Percentiles rank a stretch among this genome's conserved stretches.
These are phyloP conservation scores for Prunus persica DNA, from an alignment of 306 rosid species.

Conservation along the genomic window DNA sequence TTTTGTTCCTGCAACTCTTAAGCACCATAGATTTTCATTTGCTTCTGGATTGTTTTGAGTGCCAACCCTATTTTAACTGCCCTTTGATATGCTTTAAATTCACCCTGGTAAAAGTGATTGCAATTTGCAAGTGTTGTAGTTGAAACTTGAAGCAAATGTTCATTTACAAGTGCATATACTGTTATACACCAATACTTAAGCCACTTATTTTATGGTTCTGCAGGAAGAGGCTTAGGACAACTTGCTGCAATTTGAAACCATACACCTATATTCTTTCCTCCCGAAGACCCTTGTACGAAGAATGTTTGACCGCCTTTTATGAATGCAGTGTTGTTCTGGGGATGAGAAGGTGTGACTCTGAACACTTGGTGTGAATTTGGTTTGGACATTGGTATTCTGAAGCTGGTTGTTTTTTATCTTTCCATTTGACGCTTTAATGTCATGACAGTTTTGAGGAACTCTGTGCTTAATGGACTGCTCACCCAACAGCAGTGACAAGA, in stretches of 20 bases:
- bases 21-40: too few relatives aligned
- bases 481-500: slow-evolving; percentile 68
- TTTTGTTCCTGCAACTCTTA: not conserved
- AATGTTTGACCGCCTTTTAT: slow-evolving; percentile 20
- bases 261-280: not conserved
- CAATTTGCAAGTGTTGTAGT: not conserved
- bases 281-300: not conserved
- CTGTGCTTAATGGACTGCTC: slow-evolving; percentile 72
- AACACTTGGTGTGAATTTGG: not conserved
- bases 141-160: too few relatives aligned
- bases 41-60: not conserved
- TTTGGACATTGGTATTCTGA: not conserved
- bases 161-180: too few relatives aligned
- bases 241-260: not conserved
- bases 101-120: too few relatives aligned
- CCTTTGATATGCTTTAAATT: not conserved
- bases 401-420: not conserved
- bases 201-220: not conserved
- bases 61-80: not conserved
- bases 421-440: slow-evolving; percentile 3
- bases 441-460: slow-evolving; percentile 47
- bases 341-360: slow-evolving; percentile 41
- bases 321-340: slow-evolving; percentile 31
- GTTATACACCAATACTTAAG: not conserved
- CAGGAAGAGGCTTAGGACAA: not conserved